Base-by-base conservation (phyloP, 768 basidiomycete genomes). In the Sporobolomyces phaffii region DNA sequence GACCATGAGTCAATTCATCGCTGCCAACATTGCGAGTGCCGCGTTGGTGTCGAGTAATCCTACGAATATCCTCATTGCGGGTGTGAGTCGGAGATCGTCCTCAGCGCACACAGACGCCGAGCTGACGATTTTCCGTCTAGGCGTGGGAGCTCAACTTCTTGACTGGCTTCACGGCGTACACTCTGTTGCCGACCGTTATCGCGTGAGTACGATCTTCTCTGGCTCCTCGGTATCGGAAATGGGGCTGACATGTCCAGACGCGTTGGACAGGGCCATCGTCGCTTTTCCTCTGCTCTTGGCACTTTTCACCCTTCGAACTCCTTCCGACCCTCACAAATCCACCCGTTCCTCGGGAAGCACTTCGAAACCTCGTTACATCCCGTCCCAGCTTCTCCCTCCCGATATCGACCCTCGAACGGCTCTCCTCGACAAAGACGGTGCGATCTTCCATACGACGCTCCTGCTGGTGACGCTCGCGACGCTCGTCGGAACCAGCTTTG, bases 1-100 rank as follows among this genome's bases (percentile, higher is more conserved):
- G 77, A 74, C 80, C 9, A 81, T 80, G 72, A 76, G 78, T 34
- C 80, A 81, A 64, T 82, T 82, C 68, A 64, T 74, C 22, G 74
- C 73, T 20, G 77, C 76, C 13, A 78, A 78, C 60, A 74, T 76
- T 85, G 83, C 82, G 10, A 82, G 81, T 22, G 81, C 81, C 22
- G 79, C 84, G 1, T 79, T 85, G 10, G 90, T 96, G 53, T 87
- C 91, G 3, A 88, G 88, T 0, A 98, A 97, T 75, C 91, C 90
- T 2, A 98, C 94, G 1, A 98, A 97, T 74, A 86, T 96, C 26
- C 88, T 98, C 51, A 85, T 96, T 28, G 88, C 90, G 54, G 90
- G 90, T 59, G 73, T 73, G 29, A 45, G 67, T 43, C 13, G 1
- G n/a, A 18, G 8, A 8, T 18, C 54, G 26, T 15, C 38, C 48